Conservation (phyloP, 1,284 basidiomycete genomes). For the Trametes polyzona region DNA sequence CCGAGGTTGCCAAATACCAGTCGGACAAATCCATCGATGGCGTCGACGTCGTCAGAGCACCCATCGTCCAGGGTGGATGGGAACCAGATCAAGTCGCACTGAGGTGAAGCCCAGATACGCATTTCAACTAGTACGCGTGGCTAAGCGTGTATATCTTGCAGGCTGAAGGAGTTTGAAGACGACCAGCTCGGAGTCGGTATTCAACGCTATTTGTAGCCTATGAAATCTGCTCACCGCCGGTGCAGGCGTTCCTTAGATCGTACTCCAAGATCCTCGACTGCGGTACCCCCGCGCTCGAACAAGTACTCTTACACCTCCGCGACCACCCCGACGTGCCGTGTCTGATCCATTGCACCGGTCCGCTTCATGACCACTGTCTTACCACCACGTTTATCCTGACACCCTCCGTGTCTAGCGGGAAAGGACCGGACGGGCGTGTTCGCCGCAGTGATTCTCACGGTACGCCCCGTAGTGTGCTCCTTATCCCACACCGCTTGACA, state of each 20-base stretch:
- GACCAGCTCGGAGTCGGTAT: conserved; percentile 35
- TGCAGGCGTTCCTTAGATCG: conserved; percentile 40
- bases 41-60: conserved; percentile 37
- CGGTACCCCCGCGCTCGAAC: conserved; percentile 38
- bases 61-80: conserved; percentile 35
- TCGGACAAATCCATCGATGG: conserved; percentile 37
- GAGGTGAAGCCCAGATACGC: conserved; percentile 16
- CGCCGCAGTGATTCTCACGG: conserved; percentile 41
- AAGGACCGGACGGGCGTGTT: conserved; percentile 50
- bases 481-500: neutral
- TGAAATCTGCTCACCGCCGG: neutral
- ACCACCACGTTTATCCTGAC: neutral
- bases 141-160: neutral
- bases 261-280: conserved; percentile 41
- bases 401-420: conserved; percentile 40
- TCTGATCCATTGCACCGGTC: conserved; percentile 50
- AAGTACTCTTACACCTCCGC: conserved; percentile 42
- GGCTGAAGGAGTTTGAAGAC: conserved; percentile 34
- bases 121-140: neutral
- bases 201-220: conserved; percentile 14
- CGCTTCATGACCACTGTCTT: neutral
- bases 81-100: conserved; percentile 37
- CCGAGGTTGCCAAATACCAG: conserved; percentile 41
- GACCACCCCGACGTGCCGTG: conserved; percentile 44
- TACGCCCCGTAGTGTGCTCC: conserved; percentile 7